Conservation (phyloP, 2,329 filamentous ascomycete genomes). For the Penicillium verrucosum region DNA sequence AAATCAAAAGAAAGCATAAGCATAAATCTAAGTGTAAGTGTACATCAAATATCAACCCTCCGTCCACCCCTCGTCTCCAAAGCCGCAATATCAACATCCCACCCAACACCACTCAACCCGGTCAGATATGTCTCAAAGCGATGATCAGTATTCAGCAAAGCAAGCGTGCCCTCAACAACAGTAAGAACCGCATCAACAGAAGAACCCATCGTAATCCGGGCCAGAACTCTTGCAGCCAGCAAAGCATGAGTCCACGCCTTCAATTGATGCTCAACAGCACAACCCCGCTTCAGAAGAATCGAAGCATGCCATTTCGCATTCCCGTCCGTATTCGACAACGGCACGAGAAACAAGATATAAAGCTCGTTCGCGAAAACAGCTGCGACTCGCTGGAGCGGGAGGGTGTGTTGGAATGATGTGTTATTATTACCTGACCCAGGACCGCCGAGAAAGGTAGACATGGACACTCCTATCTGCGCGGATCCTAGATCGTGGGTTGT, state of each 20-base stretch:
- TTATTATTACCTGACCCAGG: background rate
- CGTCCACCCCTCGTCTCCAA: slow-evolving; percentile 63
- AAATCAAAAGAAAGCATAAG: background rate
- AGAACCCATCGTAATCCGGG: background rate
- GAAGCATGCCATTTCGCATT: slow-evolving; percentile 39
- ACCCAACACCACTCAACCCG: slow-evolving; percentile 52
- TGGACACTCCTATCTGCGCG: slow-evolving; percentile 53
- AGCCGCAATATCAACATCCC: slow-evolving; percentile 63
- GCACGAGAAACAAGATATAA: slow-evolving; percentile 62
- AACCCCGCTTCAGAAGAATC: slow-evolving; percentile 63
- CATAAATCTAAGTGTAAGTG: background rate
- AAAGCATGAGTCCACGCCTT: slow-evolving; percentile 63
- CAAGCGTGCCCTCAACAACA: slow-evolving; percentile 45
- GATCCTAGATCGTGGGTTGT: slow-evolving; percentile 43
- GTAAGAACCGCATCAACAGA: slow-evolving; percentile 21
- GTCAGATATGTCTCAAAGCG: slow-evolving; percentile 47
- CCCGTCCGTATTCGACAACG: background rate
- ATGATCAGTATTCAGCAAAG: slow-evolving; percentile 37
- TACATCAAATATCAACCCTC: slow-evolving; percentile 26
- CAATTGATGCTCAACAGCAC: slow-evolving; percentile 51
- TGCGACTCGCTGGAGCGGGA: slow-evolving; percentile 50
- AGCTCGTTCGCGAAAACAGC: slow-evolving; percentile 49
- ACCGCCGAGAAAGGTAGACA: slow-evolving; percentile 34
- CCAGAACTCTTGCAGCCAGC: slow-evolving; percentile 40
- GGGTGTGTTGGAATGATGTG: slow-evolving; percentile 23